These are phyloP conservation scores for Pythium myriotylum DNA, from an alignment of 352 stramenopile species.

Conservation along the genomic window DNA sequence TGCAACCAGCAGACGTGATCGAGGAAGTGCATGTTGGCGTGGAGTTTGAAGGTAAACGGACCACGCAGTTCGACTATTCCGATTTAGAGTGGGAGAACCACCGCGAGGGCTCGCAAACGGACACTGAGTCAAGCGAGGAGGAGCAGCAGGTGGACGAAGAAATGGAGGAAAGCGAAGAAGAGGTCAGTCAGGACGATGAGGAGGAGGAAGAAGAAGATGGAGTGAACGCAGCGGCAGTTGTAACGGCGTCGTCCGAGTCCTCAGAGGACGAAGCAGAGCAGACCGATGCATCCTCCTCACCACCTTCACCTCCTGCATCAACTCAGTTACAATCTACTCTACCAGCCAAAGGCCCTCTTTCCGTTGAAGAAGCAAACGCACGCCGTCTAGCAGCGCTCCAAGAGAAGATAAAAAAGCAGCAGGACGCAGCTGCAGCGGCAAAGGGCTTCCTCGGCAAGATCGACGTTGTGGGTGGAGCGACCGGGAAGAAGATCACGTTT, in stretches of 20 bases:
- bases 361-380: conserved; percentile 40
- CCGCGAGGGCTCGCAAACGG: conserved; percentile 10
- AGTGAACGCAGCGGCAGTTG: not conserved
- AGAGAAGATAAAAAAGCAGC: conserved; percentile 37
- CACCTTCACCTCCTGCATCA: not conserved
- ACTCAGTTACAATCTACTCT: not conserved
- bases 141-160: conserved; percentile 21
- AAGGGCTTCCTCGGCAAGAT: conserved; percentile 32
- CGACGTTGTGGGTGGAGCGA: conserved; percentile 32
- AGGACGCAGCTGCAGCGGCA: conserved; percentile 33
- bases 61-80: conserved; percentile 30
- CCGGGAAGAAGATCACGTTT: conserved; percentile 76
- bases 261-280: conserved; percentile 12
- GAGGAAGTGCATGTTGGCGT: conserved; percentile 28
- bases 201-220: conserved; percentile 7
- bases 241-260: conserved; percentile 13
- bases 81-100: conserved; percentile 7
- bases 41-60: conserved; percentile 31
- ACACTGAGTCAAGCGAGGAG: conserved; percentile 7
- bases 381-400: conserved; percentile 58
- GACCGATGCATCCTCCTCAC: conserved; percentile 13
- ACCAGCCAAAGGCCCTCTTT: not conserved
- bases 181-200: conserved; percentile 17
- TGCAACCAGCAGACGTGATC: conserved; percentile 2
- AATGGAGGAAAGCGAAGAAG: conserved; percentile 11